A percentile compares a stretch with the other conserved stretches of the same genome.
Evolutionary conservation across 2,329 filamentous ascomycete species (phyloP).

Genomic region (Calonectria crousiana): DNA sequence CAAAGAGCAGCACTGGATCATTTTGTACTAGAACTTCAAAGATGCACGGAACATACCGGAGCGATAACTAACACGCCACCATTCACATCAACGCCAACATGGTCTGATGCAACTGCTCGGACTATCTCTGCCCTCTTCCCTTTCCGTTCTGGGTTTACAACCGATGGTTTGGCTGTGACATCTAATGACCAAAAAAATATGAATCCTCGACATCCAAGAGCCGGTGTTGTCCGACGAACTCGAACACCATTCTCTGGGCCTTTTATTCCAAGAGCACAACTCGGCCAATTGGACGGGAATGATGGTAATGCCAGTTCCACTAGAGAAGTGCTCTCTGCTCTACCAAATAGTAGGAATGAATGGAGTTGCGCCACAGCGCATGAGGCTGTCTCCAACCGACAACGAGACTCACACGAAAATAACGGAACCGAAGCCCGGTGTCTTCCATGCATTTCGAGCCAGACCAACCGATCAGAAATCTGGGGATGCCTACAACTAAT

Average conservation of each 20-base stretch:
- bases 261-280: constrained; percentile 12
- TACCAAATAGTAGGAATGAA: constrained; percentile 45
- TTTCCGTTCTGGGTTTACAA: constrained; percentile 65
- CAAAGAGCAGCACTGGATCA: constrained; percentile 56
- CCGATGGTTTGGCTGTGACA: constrained; percentile 68
- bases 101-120: constrained; percentile 58
- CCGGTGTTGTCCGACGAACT: constrained; percentile 24
- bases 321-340: constrained; percentile 49
- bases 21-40: constrained; percentile 47
- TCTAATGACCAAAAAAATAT: constrained; percentile 58
- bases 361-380: constrained; percentile 51
- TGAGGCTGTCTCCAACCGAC: constrained; percentile 40
- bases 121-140: constrained; percentile 67
- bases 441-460: constrained; percentile 45
- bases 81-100: constrained; percentile 54
- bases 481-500: constrained; percentile 35
- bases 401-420: constrained; percentile 28
- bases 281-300: constrained; percentile 48
- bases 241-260: constrained; percentile 9
- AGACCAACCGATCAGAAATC: constrained; percentile 38
- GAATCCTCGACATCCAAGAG: constrained; percentile 11
- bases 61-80: constrained; percentile 53
- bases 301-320: constrained; percentile 41
- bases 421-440: constrained; percentile 33
- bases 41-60: constrained; percentile 50